Base-by-base conservation (phyloP, 257 asterid species). In the Marsdenia floribunda region DNA sequence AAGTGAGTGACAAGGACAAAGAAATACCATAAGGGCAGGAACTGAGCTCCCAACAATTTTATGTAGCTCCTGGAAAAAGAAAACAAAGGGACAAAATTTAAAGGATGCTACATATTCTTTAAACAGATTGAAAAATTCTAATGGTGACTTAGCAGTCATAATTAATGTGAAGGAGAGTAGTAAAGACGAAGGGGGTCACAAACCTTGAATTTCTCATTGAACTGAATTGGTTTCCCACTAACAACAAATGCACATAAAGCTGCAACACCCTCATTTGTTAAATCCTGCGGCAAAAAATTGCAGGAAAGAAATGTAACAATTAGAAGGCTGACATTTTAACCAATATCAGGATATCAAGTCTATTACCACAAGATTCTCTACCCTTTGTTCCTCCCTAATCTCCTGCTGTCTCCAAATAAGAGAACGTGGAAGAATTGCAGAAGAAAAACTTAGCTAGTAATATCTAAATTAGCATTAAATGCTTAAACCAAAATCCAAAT, bases 251-350 rank as follows among this genome's bases (percentile, higher is more conserved):
- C 69, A 68, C 93, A 87, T 58, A 92, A 85, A 78, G 87, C 88
- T 89, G 86, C 83, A 16, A 92, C 95, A 69, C 97, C 97, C 40
- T 87, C 90, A 71, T 86, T 90, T 76, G 92, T 86, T 76, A 90
- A 80, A 10, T 86, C 92, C 96, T 91, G 71, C 60, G 72, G 50
- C 71, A 75, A 38, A 69, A 24, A 50, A 69, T 69, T 22, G 15
- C 14, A 69, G 58, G n/a, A 47, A 42, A 69, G 13, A 14, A 12
- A 24, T 12, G 21, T 47, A 19, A 47, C 22, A 46, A n/a, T n/a
- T n/a, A 46, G 38, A 46, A 22, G 37, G 22, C 35, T 22, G n/a
- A 69, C 5, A 9, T 7, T 68, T 68, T 15, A 69, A 47, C 29
- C 12, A 19, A 69, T 69, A 44, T 69, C 24, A 8, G 26, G n/a